Evolutionary conservation across 768 basidiomycete genomes (phyloP).

Genomic region (Leccinum fibrillosum): DNA sequence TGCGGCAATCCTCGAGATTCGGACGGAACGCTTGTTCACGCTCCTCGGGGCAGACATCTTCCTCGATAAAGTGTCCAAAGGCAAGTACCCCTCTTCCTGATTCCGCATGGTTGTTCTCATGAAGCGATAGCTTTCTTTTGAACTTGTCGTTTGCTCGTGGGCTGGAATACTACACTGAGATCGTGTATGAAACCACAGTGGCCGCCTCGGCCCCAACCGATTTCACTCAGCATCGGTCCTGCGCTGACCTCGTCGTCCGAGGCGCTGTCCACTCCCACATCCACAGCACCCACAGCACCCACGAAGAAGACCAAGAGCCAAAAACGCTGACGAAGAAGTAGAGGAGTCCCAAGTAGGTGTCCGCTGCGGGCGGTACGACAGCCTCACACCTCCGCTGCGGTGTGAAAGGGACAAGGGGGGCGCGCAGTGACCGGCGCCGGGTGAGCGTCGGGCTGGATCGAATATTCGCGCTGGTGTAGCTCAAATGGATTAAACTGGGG

Average conservation of each 20-base stretch:
- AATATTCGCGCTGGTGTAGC: slow-evolving; percentile 88
- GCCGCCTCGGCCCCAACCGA: slow-evolving; percentile 92
- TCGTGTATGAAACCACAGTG: slow-evolving; percentile 95
- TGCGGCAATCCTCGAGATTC: too few relatives aligned
- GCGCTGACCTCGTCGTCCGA: slow-evolving; percentile 28
- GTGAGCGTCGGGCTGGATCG: slow-evolving; percentile 92
- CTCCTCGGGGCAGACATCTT: slow-evolving; percentile 69
- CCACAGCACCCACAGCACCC: slow-evolving; percentile 3
- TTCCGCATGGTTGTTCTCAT: neutral
- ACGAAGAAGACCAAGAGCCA: slow-evolving; percentile 41
- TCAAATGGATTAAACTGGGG: slow-evolving; percentile 76
- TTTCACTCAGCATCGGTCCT: slow-evolving; percentile 48
- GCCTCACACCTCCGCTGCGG: slow-evolving; percentile 73
- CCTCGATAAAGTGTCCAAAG: slow-evolving; percentile 60
- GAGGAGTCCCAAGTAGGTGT: slow-evolving; percentile 94
- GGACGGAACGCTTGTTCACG: too few relatives aligned
- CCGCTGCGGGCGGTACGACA: slow-evolving; percentile 50
- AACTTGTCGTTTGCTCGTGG: slow-evolving; percentile 67
- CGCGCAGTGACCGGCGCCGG: slow-evolving; percentile 76
- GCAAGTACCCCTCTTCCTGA: neutral
- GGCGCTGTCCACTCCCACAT: slow-evolving; percentile 19
- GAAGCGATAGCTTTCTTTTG: slow-evolving; percentile 76
- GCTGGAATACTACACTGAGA: slow-evolving; percentile 97
- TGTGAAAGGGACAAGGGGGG: slow-evolving; percentile 68
- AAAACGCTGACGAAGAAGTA: slow-evolving; percentile 64